Conservation (phyloP, 257 asterid species). For the Agastache rugosa region DNA sequence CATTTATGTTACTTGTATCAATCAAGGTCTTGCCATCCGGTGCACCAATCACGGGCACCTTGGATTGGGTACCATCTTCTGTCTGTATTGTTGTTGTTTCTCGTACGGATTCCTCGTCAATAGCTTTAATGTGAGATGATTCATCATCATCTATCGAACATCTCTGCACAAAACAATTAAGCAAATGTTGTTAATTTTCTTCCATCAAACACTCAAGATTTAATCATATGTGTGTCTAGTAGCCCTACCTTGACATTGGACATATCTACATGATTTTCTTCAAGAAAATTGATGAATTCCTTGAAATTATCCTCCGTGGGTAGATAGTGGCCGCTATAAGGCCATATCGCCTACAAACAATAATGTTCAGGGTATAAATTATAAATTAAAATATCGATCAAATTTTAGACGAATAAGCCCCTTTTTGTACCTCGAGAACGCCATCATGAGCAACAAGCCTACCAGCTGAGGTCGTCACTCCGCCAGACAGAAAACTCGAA, state of each 20-base stretch:
- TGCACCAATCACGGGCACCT: constrained; percentile 20
- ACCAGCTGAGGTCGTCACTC: constrained; percentile 70
- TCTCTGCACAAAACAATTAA: constrained; percentile 39
- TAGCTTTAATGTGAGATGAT: constrained; percentile 32
- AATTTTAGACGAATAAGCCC: background rate
- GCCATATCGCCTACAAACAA: constrained; percentile 69
- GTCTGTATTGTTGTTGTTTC: constrained; percentile 13
- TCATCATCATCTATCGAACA: constrained; percentile 60
- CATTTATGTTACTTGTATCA: constrained; percentile 34
- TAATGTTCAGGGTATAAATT: background rate
- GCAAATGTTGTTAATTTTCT: background rate
- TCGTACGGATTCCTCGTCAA: constrained; percentile 25
- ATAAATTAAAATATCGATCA: background rate
- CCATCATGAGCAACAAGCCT: constrained; percentile 64
- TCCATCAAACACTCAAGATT: background rate
- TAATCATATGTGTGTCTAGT: background rate
- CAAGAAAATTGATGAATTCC: constrained; percentile 65
- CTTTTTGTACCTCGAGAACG: constrained; percentile 52
- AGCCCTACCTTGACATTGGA: constrained; percentile 64
- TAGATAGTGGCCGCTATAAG: constrained; percentile 81
- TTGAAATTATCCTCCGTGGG: constrained; percentile 80
- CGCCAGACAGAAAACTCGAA: constrained; percentile 66
- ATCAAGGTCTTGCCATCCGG: constrained; percentile 17
- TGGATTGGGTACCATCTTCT: background rate
- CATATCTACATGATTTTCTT: constrained; percentile 65